A percentile compares a stretch with the other conserved stretches of the same genome.
Evolutionary conservation across 768 basidiomycete species (phyloP).

Genomic region (Baorangia bicolor): DNA sequence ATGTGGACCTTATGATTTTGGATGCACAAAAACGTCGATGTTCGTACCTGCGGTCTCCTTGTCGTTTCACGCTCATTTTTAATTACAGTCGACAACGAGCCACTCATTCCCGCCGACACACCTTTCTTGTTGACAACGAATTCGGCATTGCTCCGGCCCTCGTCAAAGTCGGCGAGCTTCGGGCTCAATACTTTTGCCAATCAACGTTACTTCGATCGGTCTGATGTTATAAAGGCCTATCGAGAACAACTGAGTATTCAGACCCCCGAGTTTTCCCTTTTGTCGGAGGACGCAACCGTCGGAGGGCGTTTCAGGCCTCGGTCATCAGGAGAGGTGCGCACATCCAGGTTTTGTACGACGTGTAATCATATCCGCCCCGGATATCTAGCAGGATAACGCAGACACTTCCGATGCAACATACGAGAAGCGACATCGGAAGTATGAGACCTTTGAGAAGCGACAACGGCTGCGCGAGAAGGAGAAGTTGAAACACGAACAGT

Average conservation of each 20-base stretch:
- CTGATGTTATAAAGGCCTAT: constrained; percentile 72
- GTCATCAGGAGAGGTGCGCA: constrained; percentile 66
- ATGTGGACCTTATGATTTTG: constrained; percentile 80
- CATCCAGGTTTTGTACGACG: not conserved
- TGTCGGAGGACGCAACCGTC: constrained; percentile 51
- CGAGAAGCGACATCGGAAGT: constrained; percentile 80
- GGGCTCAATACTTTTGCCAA: constrained; percentile 59
- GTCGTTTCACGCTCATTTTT: constrained; percentile 20
- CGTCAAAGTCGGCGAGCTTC: constrained; percentile 35
- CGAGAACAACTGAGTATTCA: constrained; percentile 71
- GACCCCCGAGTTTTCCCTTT: constrained; percentile 64
- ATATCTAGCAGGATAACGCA: constrained; percentile 41
- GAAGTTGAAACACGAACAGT: constrained; percentile 88
- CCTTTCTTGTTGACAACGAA: constrained; percentile 76
- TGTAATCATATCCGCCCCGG: constrained; percentile 9
- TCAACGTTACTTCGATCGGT: constrained; percentile 74
- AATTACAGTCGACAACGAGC: constrained; percentile 63
- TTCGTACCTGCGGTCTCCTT: constrained; percentile 38
- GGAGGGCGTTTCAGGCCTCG: constrained; percentile 72
- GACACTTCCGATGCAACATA: constrained; percentile 83
- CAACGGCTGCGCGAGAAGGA: constrained; percentile 87
- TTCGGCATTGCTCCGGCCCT: constrained; percentile 47
- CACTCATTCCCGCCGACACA: constrained; percentile 65
- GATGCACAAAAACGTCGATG: constrained; percentile 78
- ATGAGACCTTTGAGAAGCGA: constrained; percentile 83